Base-by-base conservation (phyloP, 768 basidiomycete species). In the Cystofilobasidium capitatum region DNA sequence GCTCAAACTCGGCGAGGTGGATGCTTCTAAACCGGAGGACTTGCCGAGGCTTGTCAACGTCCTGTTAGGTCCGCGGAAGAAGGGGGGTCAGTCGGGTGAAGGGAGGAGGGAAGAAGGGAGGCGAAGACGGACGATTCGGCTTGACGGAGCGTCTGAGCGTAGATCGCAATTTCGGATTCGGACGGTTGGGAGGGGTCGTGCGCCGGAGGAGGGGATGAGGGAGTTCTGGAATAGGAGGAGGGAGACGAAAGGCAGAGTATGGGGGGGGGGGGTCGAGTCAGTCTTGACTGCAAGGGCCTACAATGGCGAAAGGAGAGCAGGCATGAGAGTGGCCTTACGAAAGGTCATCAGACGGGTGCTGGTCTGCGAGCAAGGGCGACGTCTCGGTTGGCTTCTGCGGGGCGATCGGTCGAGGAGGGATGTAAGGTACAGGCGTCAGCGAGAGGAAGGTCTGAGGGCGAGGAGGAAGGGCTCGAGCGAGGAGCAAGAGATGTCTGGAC, bases 361-460 rank as follows among this genome's bases (percentile, higher is more conserved):
- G 2, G 36, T 63, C 47, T 5, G 33, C 37, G n/a, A 64, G 63
- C 12, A 64, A 39, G 5, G 63, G 63, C 5, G 63, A 22, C 5
- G 49, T 39, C 63, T 64, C 63, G 2, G 49, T 26, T 37, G 33
- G 45, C 20, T 16, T 63, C 47, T 51, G 35, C 29, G 33, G 7
- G 29, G 20, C n/a, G 10, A 14, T 16, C 22, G 29, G 42, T 22
- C 24, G 60, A 33, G 16, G 40, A n/a, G 40, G 42, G n/a, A 31
- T 31, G 31, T 20, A 26, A 7, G 24, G 33, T 2, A n/a, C 10
- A 20, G 45, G 14, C 24, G 39, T 60, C 22, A 60, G 31, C 3
- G n/a, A 60, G 24, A 12, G 12, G 13, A 40, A 17, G n/a, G 58
- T 24, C 54, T 26, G 31, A 55, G 29, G 13, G n/a, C 3, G n/a